phyloP scores from a whole-genome alignment of 1,284 basidiomycete species.

The Grifola frondosa region DNA sequence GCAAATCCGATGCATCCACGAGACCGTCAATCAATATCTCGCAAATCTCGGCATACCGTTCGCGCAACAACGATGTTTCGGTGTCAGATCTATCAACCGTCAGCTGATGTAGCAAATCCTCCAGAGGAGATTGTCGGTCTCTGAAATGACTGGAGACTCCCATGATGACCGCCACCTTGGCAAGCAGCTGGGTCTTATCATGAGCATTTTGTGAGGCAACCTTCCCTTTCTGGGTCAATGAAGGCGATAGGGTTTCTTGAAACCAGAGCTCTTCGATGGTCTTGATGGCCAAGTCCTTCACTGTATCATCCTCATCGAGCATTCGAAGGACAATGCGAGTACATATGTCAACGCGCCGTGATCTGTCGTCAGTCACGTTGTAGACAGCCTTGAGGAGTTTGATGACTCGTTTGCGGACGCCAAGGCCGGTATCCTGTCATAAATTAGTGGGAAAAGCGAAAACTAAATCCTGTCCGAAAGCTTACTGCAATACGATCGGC shows the following conservation, averaged over 20 bases:
- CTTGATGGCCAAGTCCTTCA: conserved; percentile 89
- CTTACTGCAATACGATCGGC: conserved; percentile 84
- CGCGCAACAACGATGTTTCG: conserved; percentile 52
- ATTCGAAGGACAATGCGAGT: conserved; percentile 82
- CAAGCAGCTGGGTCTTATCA: conserved; percentile 53
- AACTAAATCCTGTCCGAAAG: conserved; percentile 18
- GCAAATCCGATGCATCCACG: conserved; percentile 79
- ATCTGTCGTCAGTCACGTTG: conserved; percentile 54
- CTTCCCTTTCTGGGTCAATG: conserved; percentile 36
- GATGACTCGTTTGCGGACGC: conserved; percentile 93
- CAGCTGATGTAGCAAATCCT: conserved; percentile 81
- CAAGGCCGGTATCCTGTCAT: conserved; percentile 83
- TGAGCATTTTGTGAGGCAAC: conserved; percentile 29
- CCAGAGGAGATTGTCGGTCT: conserved; percentile 81
- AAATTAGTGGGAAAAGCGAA: background rate
- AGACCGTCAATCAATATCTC: conserved; percentile 84
- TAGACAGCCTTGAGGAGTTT: conserved; percentile 90
- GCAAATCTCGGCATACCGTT: conserved; percentile 73
- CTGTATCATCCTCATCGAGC: conserved; percentile 89
- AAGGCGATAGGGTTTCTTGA: conserved; percentile 33
- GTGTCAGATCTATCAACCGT: conserved; percentile 59
- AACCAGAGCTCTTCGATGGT: conserved; percentile 93
- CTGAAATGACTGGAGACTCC: conserved; percentile 79
- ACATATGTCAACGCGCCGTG: conserved; percentile 77
- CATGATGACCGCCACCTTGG: conserved; percentile 79